Evolutionary conservation across 345 rosid species (phyloP).

Genomic region (Euphorbia tirucalli): DNA sequence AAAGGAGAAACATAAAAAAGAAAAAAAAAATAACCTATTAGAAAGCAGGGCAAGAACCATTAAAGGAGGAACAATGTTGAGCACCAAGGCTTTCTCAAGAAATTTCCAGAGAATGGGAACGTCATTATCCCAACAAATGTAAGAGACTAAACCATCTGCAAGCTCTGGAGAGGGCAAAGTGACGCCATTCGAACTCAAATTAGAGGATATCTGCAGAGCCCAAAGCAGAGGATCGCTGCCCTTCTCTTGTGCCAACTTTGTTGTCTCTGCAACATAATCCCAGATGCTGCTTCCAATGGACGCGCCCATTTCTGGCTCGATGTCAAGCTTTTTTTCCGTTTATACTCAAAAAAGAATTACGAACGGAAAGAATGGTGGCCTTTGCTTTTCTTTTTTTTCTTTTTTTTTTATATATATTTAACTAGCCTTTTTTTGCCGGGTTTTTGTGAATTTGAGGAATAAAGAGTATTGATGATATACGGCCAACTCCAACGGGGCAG

Average conservation of each 20-base stretch:
- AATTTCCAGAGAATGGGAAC: constrained; percentile 34
- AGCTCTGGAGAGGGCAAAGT: constrained; percentile 31
- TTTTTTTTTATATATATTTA: too few species aligned
- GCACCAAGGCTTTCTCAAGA: constrained; percentile 31
- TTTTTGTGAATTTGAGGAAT: neutral
- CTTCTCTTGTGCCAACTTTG: constrained; percentile 64
- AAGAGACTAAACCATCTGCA: constrained; percentile 24
- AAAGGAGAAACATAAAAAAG: neutral
- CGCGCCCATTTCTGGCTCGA: constrained; percentile 9
- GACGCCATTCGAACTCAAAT: constrained; percentile 49
- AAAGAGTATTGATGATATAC: neutral
- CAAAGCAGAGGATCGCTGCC: constrained; percentile 68
- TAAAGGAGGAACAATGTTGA: constrained; percentile 27
- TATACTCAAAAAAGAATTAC: neutral
- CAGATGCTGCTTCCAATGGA: constrained; percentile 7
- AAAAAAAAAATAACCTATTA: constrained; percentile 17
- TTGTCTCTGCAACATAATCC: constrained; percentile 41
- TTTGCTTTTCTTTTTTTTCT: too few species aligned
- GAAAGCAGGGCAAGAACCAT: constrained; percentile 30
- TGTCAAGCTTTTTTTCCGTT: neutral
- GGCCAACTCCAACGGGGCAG: constrained; percentile 1
- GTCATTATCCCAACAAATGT: constrained; percentile 35
- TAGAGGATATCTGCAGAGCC: constrained; percentile 60
- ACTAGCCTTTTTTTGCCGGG: neutral
- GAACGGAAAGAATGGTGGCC: neutral